phyloP scores from a whole-genome alignment of 73 alveolate species.

The Tetrahymena borealis region DNA sequence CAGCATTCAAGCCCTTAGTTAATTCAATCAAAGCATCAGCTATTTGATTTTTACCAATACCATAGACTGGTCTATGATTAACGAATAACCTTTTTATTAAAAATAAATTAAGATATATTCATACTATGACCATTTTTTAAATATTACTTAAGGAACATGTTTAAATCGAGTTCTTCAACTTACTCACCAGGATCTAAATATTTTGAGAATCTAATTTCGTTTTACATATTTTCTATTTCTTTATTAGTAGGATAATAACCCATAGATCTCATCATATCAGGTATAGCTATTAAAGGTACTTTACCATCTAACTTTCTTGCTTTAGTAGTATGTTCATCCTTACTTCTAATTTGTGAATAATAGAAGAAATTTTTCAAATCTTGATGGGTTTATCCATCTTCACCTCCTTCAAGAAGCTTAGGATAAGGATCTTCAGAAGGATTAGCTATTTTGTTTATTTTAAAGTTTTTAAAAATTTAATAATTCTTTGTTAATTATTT shows the following conservation, averaged over 20 bases:
- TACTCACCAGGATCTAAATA: constrained; percentile 87
- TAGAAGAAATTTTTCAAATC: constrained; percentile 97
- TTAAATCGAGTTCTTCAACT: constrained; percentile 79
- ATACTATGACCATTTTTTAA: no score
- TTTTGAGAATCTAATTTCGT: constrained; percentile 91
- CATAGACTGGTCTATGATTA: constrained; percentile 96
- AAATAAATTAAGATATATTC: no score
- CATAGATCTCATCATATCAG: constrained; percentile 91
- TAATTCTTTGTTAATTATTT: constrained; percentile 86
- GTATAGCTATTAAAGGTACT: constrained; percentile 88
- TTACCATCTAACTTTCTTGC: constrained; percentile 94
- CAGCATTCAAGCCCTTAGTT: constrained; percentile 38
- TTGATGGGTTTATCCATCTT: constrained; percentile 87
- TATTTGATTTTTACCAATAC: constrained; percentile 83
- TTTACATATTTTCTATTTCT: constrained; percentile 92
- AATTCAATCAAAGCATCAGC: constrained; percentile 74
- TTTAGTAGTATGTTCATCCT: constrained; percentile 96
- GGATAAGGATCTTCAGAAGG: constrained; percentile 79
- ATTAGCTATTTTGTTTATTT: neutral
- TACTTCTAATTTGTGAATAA: constrained; percentile 90
- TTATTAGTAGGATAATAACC: constrained; percentile 96
- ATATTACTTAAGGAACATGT: constrained; percentile 74
- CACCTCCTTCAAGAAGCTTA: constrained; percentile 94
- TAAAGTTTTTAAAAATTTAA: neutral
- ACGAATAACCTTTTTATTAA: constrained; percentile 59